Evolutionary conservation across 2,329 filamentous ascomycete genomes (phyloP).

Genomic region (Curvularia eragrostidis): DNA sequence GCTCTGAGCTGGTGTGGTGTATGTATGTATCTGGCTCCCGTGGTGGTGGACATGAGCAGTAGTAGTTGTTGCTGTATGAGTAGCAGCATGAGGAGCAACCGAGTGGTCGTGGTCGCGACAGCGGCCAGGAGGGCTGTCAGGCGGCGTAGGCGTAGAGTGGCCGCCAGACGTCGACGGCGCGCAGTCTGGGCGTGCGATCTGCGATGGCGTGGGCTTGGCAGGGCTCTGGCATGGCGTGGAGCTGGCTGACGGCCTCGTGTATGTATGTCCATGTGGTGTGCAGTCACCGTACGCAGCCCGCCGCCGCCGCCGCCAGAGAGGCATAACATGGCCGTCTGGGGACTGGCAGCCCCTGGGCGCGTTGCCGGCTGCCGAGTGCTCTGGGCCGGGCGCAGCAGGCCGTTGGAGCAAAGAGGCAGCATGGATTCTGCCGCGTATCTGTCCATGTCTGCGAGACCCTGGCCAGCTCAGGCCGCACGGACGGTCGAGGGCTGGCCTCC

Average conservation of each 20-base stretch:
- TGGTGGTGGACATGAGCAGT: not conserved
- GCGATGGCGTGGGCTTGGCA: constrained; percentile 26
- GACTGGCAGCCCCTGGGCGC: too few relatives aligned
- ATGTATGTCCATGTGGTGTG: not conserved
- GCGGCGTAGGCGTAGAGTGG: too few relatives aligned
- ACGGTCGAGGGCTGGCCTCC: constrained; percentile 3
- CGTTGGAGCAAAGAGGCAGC: constrained; percentile 1
- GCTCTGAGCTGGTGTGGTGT: not conserved
- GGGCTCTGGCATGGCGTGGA: constrained; percentile 18
- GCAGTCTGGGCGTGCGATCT: constrained; percentile 14
- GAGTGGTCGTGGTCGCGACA: too few relatives aligned
- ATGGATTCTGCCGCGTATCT: constrained; percentile 19
- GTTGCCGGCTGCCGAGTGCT: not conserved
- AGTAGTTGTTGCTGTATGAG: not conserved
- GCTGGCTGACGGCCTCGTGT: constrained; percentile 6
- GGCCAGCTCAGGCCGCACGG: constrained; percentile 6
- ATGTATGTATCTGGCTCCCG: not conserved
- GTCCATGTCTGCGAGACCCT: constrained; percentile 10
- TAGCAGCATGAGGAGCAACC: too few relatives aligned
- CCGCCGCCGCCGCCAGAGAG: too few relatives aligned
- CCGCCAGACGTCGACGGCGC: not conserved
- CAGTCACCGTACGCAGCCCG: too few relatives aligned
- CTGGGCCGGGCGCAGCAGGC: not conserved
- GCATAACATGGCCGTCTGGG: not conserved
- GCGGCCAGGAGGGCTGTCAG: too few relatives aligned